Conservation (phyloP, 1,139 yeast genomes). For the Suhomyces maxii region DNA sequence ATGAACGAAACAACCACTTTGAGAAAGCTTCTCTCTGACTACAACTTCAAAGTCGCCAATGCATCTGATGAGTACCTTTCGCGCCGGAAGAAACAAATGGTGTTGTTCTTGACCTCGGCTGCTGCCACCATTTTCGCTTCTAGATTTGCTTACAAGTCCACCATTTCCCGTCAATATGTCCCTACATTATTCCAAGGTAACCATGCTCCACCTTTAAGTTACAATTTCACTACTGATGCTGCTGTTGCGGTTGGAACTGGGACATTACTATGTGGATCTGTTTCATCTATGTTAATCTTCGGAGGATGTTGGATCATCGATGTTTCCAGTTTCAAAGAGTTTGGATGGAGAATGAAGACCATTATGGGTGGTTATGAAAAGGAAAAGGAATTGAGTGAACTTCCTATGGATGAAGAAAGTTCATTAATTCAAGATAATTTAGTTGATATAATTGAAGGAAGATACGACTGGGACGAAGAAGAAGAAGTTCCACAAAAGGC, state of each 20-base stretch:
- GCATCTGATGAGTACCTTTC: constrained; percentile 46
- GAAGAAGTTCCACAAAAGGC: background rate
- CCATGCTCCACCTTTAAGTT: constrained; percentile 75
- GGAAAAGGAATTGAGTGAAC: constrained; percentile 44
- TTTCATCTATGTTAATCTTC: constrained; percentile 69
- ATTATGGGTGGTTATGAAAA: constrained; percentile 69
- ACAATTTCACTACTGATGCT: constrained; percentile 80
- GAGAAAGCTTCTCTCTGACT: constrained; percentile 10
- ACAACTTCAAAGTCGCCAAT: constrained; percentile 35
- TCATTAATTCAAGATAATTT: constrained; percentile 52
- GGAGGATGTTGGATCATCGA: constrained; percentile 83
- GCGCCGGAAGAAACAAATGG: constrained; percentile 72
- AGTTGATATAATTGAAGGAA: constrained; percentile 47
- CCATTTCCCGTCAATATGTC: constrained; percentile 68
- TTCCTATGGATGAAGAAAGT: constrained; percentile 72
- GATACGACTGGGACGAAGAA: constrained; percentile 25
- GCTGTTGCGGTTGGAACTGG: constrained; percentile 85
- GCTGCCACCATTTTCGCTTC: constrained; percentile 70
- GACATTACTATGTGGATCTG: constrained; percentile 68
- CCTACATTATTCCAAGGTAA: constrained; percentile 85
- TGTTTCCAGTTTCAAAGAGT: constrained; percentile 66
- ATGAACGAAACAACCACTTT: constrained; percentile 10
- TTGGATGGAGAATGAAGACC: constrained; percentile 66
- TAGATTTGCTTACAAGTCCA: constrained; percentile 72
- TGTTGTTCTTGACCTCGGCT: constrained; percentile 70